phyloP scores from a whole-genome alignment of 2,329 filamentous ascomycete species.

The Ascosphaera apis region DNA sequence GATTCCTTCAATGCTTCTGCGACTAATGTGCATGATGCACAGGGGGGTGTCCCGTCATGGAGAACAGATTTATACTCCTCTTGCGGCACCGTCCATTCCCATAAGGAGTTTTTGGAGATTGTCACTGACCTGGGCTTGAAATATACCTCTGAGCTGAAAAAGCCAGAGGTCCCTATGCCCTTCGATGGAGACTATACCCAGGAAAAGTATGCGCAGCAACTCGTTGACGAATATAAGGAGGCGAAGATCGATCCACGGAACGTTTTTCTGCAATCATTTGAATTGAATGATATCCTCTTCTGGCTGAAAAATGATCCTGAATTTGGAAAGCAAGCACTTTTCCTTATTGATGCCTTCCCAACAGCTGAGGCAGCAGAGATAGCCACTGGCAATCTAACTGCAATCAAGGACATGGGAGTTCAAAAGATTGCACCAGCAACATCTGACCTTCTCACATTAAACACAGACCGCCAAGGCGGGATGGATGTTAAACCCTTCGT shows the following conservation, averaged over 20 bases:
- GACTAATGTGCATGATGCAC: constrained; percentile 33
- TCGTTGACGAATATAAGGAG: constrained; percentile 36
- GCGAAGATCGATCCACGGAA: constrained; percentile 29
- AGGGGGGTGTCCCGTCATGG: constrained; percentile 35
- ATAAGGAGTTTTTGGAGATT: constrained; percentile 38
- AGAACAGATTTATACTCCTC: constrained; percentile 38
- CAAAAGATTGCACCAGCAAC: constrained; percentile 40
- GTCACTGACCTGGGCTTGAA: constrained; percentile 34
- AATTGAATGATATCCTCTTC: constrained; percentile 40
- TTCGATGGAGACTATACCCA: constrained; percentile 42
- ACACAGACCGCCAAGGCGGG: constrained; percentile 17
- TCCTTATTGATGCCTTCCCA: constrained; percentile 40
- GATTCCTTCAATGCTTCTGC: constrained; percentile 38
- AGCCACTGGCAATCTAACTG: constrained; percentile 26
- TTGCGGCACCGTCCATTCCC: constrained; percentile 38
- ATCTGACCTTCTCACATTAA: constrained; percentile 33
- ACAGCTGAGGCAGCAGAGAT: constrained; percentile 10
- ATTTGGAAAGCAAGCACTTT: constrained; percentile 39
- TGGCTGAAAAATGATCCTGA: constrained; percentile 39
- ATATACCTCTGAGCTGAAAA: constrained; percentile 47
- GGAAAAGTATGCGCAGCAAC: constrained; percentile 38
- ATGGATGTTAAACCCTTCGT: constrained; percentile 21
- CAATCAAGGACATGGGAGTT: constrained; percentile 37
- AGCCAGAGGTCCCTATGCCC: constrained; percentile 45
- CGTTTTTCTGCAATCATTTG: constrained; percentile 43